Evolutionary conservation across 768 basidiomycete genomes (phyloP).

Genomic region (Rhizopogon vinicolor): DNA sequence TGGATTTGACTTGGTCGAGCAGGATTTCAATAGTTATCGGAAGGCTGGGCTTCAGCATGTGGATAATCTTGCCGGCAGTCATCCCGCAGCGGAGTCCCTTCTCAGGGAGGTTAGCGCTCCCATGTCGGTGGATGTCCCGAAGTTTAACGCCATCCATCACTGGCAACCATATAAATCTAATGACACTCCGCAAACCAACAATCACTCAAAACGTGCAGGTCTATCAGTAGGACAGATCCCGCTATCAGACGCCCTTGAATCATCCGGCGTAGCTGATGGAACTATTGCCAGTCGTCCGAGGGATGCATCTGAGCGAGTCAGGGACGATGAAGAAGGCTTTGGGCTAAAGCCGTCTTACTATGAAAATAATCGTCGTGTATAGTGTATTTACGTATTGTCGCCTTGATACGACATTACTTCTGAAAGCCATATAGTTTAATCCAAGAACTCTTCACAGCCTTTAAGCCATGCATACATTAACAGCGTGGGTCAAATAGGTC

Average conservation of each 20-base stretch:
- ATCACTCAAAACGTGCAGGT: neutral
- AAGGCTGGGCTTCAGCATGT: neutral
- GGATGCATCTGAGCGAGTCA: no score
- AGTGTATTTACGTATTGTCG: neutral
- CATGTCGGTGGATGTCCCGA: neutral
- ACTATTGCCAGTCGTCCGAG: neutral
- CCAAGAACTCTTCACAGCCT: neutral
- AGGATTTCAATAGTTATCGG: neutral
- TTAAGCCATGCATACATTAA: neutral
- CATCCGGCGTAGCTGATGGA: neutral
- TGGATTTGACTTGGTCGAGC: conserved; percentile 1
- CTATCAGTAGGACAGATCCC: neutral
- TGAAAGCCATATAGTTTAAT: neutral
- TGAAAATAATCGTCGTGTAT: neutral
- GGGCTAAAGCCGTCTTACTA: neutral
- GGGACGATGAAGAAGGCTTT: neutral
- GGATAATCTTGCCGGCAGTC: neutral
- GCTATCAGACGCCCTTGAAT: neutral
- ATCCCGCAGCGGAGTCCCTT: neutral
- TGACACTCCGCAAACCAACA: neutral
- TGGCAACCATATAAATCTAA: neutral
- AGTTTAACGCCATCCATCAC: neutral
- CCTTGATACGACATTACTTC: neutral
- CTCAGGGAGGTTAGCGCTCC: neutral
- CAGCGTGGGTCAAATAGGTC: neutral